Conservation (phyloP, 2,329 filamentous ascomycete genomes). For the Curvularia eragrostidis region DNA sequence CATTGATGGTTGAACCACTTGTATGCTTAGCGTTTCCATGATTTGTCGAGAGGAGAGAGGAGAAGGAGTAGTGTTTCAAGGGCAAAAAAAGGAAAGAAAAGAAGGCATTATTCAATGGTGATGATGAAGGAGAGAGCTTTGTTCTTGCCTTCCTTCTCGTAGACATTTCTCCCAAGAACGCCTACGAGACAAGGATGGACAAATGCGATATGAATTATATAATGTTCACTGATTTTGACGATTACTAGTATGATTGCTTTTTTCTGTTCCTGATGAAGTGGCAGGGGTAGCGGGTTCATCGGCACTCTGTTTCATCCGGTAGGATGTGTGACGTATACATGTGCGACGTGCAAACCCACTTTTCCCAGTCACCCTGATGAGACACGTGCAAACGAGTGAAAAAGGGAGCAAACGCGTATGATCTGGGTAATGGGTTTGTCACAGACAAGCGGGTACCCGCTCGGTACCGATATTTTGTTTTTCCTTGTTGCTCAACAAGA, state of each 20-base stretch:
- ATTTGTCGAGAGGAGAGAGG: not conserved
- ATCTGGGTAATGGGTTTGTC: too few relatives aligned
- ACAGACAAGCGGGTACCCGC: too few relatives aligned
- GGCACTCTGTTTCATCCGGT: not conserved
- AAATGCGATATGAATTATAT: slow-evolving; percentile 10
- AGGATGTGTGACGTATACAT: not conserved
- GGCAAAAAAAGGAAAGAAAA: not conserved
- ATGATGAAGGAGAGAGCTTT: not conserved
- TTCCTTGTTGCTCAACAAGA: too few relatives aligned
- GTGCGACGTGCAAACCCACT: too few relatives aligned
- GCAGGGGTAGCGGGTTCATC: too few relatives aligned
- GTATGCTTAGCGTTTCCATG: slow-evolving; percentile 13
- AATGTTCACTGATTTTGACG: not conserved
- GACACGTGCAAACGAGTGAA: too few relatives aligned
- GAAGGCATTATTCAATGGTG: not conserved
- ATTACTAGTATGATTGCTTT: not conserved
- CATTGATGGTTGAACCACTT: slow-evolving; percentile 7
- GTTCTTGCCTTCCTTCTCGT: not conserved
- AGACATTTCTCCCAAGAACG: not conserved
- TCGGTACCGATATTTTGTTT: too few relatives aligned
- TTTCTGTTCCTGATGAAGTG: too few relatives aligned
- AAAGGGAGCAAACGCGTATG: too few relatives aligned
- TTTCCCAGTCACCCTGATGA: too few relatives aligned
- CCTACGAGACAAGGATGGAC: not conserved
- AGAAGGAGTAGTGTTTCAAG: not conserved